Base-by-base conservation (phyloP, 2,329 filamentous ascomycete species). In the Lasiodiplodia sp. region DNA sequence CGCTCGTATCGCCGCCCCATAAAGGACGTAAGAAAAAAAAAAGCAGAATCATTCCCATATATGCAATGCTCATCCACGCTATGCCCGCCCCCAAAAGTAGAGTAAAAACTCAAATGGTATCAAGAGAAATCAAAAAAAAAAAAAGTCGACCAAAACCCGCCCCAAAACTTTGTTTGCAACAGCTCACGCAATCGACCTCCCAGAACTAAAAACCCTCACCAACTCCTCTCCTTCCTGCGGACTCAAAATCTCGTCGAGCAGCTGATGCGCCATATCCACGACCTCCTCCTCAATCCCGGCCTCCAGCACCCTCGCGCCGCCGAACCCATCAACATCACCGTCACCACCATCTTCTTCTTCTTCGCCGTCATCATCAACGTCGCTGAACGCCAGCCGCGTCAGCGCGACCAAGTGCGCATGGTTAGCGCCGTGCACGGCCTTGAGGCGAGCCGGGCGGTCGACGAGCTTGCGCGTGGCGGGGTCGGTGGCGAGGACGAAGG, bases 321-420 rank as follows among this genome's bases (percentile, higher is more conserved):
- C 57, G 12, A 63, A 49, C 25, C 21, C 23, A 1, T 4, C 37
- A 7, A n/a, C 23, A 8, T 40, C 38, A 5, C 10, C 47, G 7
- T 25, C 51, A 3, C 4, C n/a, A 4, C 25, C n/a, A 1, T 49
- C 40, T 1, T 49, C 53, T 11, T 7, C 14, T 4, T 58, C 53
- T 2, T 37, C n/a, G 4, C 14, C 53, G 3, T 44, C 55, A n/a
- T 57, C 64, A 11, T 67, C 64, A 3, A 38, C 12, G 70, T 97
- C 93, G 6, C 89, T 90, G 77, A 97, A 97, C 0, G 92, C 93
- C n/a, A 98, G 82, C 52, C 95, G 83, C 0, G 93, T 94, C 55
- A 99, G 82, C 2, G 89, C 89, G 11, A 97, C 87, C 1, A 96
- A 83, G 74, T 96, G 95, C 65, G 94, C 93, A 75, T 97, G 93